Percentiles rank a stretch among this genome's conserved stretches.
Conservation (phyloP, 179 eudicot species). For the Amaranthus tricolor region DNA sequence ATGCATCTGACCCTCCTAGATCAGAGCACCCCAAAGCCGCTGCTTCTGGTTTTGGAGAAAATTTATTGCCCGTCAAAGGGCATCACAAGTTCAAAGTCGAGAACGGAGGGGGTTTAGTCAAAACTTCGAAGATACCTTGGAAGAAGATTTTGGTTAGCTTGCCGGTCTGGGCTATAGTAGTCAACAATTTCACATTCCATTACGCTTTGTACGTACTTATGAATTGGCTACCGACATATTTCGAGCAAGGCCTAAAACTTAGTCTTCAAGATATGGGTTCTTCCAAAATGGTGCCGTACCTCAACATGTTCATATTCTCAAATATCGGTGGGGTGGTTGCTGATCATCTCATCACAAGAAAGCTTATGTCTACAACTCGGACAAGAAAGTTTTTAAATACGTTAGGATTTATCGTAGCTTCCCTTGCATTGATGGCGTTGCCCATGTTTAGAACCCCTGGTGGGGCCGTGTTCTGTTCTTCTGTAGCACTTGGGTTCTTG, state of each 20-base stretch:
- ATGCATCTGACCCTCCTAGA: constrained; percentile 78
- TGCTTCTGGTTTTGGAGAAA: constrained; percentile 84
- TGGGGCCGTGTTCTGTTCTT: constrained; percentile 84
- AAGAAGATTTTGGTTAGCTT: constrained; percentile 61
- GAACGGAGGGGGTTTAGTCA: constrained; percentile 44
- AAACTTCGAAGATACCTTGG: constrained; percentile 73
- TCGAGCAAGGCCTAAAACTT: constrained; percentile 76
- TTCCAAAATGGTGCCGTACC: constrained; percentile 93
- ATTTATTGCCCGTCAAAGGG: constrained; percentile 58
- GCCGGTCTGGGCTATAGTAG: constrained; percentile 94
- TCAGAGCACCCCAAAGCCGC: constrained; percentile 90
- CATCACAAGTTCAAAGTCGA: constrained; percentile 49
- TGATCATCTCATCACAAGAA: constrained; percentile 72
- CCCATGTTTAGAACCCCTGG: constrained; percentile 67
- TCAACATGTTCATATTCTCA: constrained; percentile 87
- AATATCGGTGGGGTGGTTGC: constrained; percentile 78
- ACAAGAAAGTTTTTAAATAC: constrained; percentile 83
- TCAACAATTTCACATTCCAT: constrained; percentile 89
- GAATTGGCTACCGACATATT: constrained; percentile 97
- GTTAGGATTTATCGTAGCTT: constrained; percentile 74
- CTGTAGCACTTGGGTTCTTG: constrained; percentile 89
- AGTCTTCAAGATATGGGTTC: constrained; percentile 98
- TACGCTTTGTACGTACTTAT: constrained; percentile 87
- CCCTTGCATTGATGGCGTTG: constrained; percentile 66
- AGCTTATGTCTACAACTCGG: constrained; percentile 57